Base-by-base conservation (phyloP, 129 eudicot genomes). In the Chrysanthemum seticuspe region DNA sequence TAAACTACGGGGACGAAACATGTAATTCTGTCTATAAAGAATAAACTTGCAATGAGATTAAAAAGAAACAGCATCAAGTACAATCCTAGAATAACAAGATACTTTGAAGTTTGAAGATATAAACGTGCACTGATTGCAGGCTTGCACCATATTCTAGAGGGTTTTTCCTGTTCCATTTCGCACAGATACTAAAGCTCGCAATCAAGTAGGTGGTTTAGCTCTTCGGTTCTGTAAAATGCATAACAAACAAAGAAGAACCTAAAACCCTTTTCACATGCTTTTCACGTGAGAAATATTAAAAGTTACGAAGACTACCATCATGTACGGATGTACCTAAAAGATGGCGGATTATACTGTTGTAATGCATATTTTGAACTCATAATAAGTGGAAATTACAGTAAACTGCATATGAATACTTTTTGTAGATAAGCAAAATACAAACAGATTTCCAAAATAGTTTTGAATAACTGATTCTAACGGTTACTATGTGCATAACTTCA, bases 231-330 rank as follows among this genome's bases (percentile, higher is more conserved):
- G 44, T 10, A 40, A 52, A 13, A 52, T 52, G 16, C 16, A 59
- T 34, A 19, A 1, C 0, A 0, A 59, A 5, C 31, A 59, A 5
- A 13, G 6, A 59, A 59, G 4, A 21, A 4, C 65, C 1, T 59
- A 59, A 52, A 67, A 18, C 31, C 72, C 10, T 48, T 67, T 67
- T 67, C 53, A 67, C 71, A 19, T 67, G 16, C 59, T 48, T 49
- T 18, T 61, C 21, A 52, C 4, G 48, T 25, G 14, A 8, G 9
- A 27, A 10, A 19, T 13, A 23, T 45, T 31, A 14, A 11, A 62
- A 62, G 19, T 25, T 29, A 29, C 16, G 31, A 62, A 62, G 29
- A 11, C 21, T 1, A 62, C 45, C 13, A 62, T 62, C 67, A 23
- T 11, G 3, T 31, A 31, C 6, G 36, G 36, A 31, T 31, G 31